Percentiles rank a stretch among this genome's conserved stretches.
Evolutionary conservation across 352 stramenopile species (phyloP).

Genomic region (Halophytophthora batemanensis): DNA sequence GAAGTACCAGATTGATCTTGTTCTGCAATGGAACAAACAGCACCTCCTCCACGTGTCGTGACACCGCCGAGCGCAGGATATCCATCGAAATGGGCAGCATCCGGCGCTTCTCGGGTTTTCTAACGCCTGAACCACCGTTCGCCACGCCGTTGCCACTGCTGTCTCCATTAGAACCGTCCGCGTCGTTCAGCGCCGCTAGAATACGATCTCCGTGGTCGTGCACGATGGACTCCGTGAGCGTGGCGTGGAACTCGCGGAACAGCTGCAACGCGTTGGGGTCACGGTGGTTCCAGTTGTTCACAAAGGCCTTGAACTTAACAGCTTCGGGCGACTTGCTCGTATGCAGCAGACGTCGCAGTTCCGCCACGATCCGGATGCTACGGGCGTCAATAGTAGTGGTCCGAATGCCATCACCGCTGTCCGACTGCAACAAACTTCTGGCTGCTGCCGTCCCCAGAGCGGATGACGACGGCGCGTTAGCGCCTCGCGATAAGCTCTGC

Average conservation of each 20-base stretch:
- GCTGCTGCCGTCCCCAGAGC: conserved; percentile 30
- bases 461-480: conserved; percentile 32
- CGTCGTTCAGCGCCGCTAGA: conserved; percentile 47
- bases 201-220: conserved; percentile 63
- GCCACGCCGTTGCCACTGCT: conserved; percentile 7
- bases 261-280: conserved; percentile 41
- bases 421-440: conserved; percentile 32
- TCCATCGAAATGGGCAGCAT: conserved; percentile 42
- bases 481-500: conserved; percentile 54
- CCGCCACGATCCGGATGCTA: conserved; percentile 81
- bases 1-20: conserved; percentile 52
- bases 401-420: conserved; percentile 24
- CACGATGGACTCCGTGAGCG: conserved; percentile 62
- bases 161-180: conserved; percentile 22
- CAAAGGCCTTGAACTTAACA: conserved; percentile 65
- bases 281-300: conserved; percentile 52
- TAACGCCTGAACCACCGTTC: not conserved
- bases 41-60: conserved; percentile 80
- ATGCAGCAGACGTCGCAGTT: conserved; percentile 70
- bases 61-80: conserved; percentile 56
- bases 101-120: conserved; percentile 18
- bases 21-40: conserved; percentile 69
- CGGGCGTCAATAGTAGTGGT: conserved; percentile 52
- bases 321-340: conserved; percentile 75
- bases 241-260: conserved; percentile 61